Evolutionary conservation across 192 early-diverging fungal species (phyloP), one percentile per base, ranked within the genome.

Genomic region (Gaertneriomyces sp.): DNA sequence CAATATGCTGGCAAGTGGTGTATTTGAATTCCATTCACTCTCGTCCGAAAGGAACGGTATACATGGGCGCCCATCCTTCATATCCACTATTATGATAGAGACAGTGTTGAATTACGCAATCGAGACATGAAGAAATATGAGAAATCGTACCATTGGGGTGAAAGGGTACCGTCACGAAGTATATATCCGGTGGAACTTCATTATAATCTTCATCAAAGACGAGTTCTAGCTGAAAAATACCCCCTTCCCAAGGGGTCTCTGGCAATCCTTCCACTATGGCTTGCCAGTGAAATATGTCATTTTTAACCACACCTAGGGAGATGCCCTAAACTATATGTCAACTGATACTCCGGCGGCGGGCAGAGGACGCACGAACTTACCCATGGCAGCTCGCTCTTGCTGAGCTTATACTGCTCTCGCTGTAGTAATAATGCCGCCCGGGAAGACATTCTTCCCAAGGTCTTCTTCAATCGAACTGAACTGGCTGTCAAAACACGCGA

Each of bases 161-260:
- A 60, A 83, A 83, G 12, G 81, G 81, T 1, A 83, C 77, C 16
- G 81, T 83, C n/a, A 57, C 16, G 61, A 83, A 83, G 39, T 57
- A 69, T 20, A 79, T 74, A 16, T 72, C 61, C 16, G 81, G 81
- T 16, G 81, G 81, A 7, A 50, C 47, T 52, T 83, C 70, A 55
- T 83, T 76, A 65, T 73, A 81, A 17, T 79, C 59, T 40, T 74
- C 72, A 42, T 61, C 63, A 45, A 83, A 83, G 41, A 46, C 57
- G 44, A 83, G 40, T 45, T 71, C 66, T 8, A 83, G 45, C 60
- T 74, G 64, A 53, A 83, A 79, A 6, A 72, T 52, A 4, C 63
- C 75, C 43, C 76, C 76, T 78, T 83, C 81, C 77, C 77, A 83
- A 10, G 60, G 54, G 0, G 81, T 74, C 14, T 75, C 75, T 25